phyloP scores from a whole-genome alignment of 2,329 filamentous ascomycete genomes.

The Teratosphaeria epicoccoides region DNA sequence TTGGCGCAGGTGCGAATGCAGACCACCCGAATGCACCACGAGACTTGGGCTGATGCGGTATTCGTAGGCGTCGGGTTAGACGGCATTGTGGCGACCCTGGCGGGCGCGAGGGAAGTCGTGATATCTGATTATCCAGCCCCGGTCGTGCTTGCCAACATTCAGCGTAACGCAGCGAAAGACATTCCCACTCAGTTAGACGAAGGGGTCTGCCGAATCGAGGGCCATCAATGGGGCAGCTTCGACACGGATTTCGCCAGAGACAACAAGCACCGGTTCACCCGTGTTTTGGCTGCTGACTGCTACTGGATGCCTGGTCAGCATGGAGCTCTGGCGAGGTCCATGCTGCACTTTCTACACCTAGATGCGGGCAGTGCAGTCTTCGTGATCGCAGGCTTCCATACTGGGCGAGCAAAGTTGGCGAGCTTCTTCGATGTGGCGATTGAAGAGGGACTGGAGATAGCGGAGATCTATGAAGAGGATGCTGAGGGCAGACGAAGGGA shows the following conservation, averaged over 20 bases:
- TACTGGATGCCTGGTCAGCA: conserved; percentile 68
- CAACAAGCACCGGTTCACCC: conserved; percentile 41
- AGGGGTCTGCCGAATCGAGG: conserved; percentile 37
- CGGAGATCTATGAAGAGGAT: conserved; percentile 59
- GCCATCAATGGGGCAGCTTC: conserved; percentile 56
- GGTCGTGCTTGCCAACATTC: conserved; percentile 49
- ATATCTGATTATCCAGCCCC: conserved; percentile 59
- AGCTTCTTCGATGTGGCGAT: conserved; percentile 52
- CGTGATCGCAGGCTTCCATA: conserved; percentile 63
- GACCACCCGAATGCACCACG: conserved; percentile 30
- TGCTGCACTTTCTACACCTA: conserved; percentile 49
- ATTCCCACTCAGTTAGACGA: conserved; percentile 28
- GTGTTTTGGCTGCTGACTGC: conserved; percentile 61
- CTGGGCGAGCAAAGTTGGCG: conserved; percentile 54
- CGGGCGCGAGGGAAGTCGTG: conserved; percentile 40
- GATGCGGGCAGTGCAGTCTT: conserved; percentile 43
- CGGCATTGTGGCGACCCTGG: conserved; percentile 36
- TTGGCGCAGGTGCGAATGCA: conserved; percentile 52
- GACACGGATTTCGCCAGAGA: conserved; percentile 29
- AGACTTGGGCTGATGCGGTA: conserved; percentile 17
- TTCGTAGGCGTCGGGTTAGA: conserved; percentile 35
- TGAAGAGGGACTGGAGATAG: conserved; percentile 46
- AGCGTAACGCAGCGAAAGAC: conserved; percentile 47
- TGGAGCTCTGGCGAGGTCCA: conserved; percentile 51
- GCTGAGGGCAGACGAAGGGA: conserved; percentile 51